phyloP scores from a whole-genome alignment of 768 basidiomycete genomes.

The Lentinula detonsa region DNA sequence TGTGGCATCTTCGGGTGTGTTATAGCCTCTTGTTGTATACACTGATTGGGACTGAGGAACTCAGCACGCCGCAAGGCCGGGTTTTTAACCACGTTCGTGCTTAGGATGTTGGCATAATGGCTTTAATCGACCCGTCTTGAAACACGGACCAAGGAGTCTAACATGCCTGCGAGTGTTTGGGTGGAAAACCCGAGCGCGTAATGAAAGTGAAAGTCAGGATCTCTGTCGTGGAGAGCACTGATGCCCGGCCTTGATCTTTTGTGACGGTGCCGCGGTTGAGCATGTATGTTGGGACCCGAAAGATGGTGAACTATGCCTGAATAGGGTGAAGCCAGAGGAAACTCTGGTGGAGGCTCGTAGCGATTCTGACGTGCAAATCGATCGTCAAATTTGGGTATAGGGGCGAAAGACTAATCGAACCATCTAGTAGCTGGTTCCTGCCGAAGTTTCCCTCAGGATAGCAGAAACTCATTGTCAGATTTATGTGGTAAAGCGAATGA shows the following conservation, averaged over 20 bases:
- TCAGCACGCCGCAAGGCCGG: conserved; percentile 53
- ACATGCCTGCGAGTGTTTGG: conserved; percentile 78
- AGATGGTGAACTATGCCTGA: conserved; percentile 83
- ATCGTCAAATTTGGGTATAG: conserved; percentile 94
- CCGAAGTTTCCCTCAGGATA: conserved; percentile 78
- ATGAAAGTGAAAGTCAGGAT: conserved; percentile 68
- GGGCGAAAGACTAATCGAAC: conserved; percentile 96
- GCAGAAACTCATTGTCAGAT: conserved; percentile 49
- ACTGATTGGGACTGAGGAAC: conserved; percentile 54
- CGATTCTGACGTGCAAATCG: conserved; percentile 96
- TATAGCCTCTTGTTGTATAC: conserved; percentile 56
- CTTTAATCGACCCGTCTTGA: conserved; percentile 79
- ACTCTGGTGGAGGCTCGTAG: conserved; percentile 95
- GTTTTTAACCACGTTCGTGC: conserved; percentile 48
- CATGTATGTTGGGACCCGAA: conserved; percentile 84
- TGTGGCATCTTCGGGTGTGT: conserved; percentile 44
- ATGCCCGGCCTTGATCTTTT: conserved; percentile 71
- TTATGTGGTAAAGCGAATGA: conserved; percentile 82
- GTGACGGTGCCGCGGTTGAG: conserved; percentile 75
- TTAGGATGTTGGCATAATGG: conserved; percentile 76
- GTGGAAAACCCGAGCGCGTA: conserved; percentile 63
- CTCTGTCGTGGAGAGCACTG: conserved; percentile 60
- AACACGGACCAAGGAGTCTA: conserved; percentile 86
- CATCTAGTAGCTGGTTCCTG: conserved; percentile 91
- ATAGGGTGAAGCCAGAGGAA: conserved; percentile 93